These are phyloP conservation scores for Alternaria atra DNA, from an alignment of 2,329 filamentous ascomycete genomes.

Conservation along the genomic window DNA sequence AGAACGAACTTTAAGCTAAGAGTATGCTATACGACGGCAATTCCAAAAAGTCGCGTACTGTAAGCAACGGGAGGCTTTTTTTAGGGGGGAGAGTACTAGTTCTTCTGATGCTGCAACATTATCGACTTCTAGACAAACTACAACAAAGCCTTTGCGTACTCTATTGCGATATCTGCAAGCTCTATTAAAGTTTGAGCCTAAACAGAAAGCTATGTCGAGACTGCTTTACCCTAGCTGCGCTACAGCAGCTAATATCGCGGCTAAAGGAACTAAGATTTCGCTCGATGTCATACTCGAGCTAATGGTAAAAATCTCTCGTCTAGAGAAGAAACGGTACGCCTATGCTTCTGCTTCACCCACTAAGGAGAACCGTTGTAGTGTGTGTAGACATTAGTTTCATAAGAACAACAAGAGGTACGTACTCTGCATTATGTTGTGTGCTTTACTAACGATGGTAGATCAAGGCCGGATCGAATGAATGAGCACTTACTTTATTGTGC, in stretches of 20 bases:
- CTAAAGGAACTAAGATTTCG: not conserved
- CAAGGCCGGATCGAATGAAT: not conserved
- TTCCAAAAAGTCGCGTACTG: conserved; percentile 1
- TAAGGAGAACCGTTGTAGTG: not conserved
- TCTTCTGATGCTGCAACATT: not conserved
- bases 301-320: not conserved
- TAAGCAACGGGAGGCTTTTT: conserved; percentile 10
- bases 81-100: not conserved
- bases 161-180: conserved; percentile 10
- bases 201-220: not conserved
- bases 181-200: conserved; percentile 4
- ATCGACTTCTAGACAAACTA: not conserved
- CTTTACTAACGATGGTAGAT: not conserved
- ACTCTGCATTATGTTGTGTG: not conserved
- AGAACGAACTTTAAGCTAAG: conserved; percentile 3
- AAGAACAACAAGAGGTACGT: not conserved
- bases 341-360: conserved; percentile 1
- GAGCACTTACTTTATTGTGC: conserved; percentile 4
- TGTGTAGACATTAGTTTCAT: not conserved
- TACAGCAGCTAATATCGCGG: not conserved
- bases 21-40: conserved; percentile 12
- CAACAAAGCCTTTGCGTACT: not conserved
- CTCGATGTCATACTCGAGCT: conserved; percentile 1
- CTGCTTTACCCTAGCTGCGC: not conserved
- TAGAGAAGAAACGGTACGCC: conserved; percentile 2